Percentiles rank a stretch among this genome's conserved stretches.
Conservation (phyloP, 2,329 filamentous ascomycete species). For the Colletotrichum trifolii region DNA sequence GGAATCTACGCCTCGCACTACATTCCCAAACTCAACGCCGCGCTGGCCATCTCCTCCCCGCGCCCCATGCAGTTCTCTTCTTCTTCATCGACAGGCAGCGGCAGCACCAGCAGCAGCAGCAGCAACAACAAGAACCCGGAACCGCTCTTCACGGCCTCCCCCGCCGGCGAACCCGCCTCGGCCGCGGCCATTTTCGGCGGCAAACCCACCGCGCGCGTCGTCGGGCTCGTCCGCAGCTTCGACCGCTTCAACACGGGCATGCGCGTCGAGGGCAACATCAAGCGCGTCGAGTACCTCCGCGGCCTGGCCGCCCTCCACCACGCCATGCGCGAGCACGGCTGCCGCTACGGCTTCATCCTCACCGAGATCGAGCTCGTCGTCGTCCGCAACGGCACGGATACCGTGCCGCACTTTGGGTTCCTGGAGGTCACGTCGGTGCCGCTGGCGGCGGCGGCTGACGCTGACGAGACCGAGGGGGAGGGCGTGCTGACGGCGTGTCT, state of each 20-base stretch:
- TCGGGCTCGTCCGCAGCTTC: conserved; percentile 90
- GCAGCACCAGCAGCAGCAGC: conserved; percentile 45
- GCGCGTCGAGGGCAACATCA: conserved; percentile 85
- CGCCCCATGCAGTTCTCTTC: conserved; percentile 67
- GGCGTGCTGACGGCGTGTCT: conserved; percentile 75
- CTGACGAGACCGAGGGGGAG: conserved; percentile 44
- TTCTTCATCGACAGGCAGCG: conserved; percentile 46
- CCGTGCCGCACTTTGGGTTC: conserved; percentile 86
- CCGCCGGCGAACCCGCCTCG: conserved; percentile 65
- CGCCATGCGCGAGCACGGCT: conserved; percentile 92
- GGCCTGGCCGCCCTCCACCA: conserved; percentile 88
- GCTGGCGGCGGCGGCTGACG: conserved; percentile 56
- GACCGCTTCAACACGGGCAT: conserved; percentile 96
- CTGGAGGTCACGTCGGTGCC: conserved; percentile 78
- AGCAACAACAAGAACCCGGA: conserved; percentile 45
- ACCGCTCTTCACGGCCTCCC: conserved; percentile 74
- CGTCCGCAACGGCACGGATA: conserved; percentile 80
- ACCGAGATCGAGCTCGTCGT: conserved; percentile 95
- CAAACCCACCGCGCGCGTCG: conserved; percentile 68
- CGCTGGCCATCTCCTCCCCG: conserved; percentile 79
- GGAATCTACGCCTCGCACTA: conserved; percentile 82
- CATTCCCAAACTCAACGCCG: conserved; percentile 87
- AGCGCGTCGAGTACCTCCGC: conserved; percentile 87
- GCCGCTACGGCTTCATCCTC: conserved; percentile 94
- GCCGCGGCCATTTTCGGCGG: conserved; percentile 64